These are phyloP conservation scores for Musa troglodytarum DNA, from an alignment of 176 grass and related monocot genomes.

Conservation along the genomic window DNA sequence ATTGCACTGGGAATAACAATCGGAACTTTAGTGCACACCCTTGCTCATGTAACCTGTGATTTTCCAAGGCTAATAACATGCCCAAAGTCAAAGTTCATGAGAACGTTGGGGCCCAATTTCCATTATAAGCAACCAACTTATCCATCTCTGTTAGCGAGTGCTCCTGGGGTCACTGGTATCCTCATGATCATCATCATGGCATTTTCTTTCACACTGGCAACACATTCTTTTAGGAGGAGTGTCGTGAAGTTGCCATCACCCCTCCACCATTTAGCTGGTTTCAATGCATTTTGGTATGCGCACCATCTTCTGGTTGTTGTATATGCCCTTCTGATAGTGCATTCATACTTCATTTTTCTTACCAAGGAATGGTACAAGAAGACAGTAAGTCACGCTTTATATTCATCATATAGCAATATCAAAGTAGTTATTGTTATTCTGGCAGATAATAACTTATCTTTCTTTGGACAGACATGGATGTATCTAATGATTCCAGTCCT, in stretches of 20 bases:
- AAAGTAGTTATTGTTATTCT: background rate
- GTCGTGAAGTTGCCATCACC: constrained; percentile 92
- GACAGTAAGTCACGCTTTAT: constrained; percentile 43
- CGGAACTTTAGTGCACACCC: constrained; percentile 54
- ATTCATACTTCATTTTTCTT: constrained; percentile 96
- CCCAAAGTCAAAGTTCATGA: constrained; percentile 57
- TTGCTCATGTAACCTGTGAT: constrained; percentile 85
- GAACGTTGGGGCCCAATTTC: constrained; percentile 53
- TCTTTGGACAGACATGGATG: constrained; percentile 13
- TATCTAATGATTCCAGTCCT: constrained; percentile 11
- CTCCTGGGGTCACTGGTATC: constrained; percentile 74
- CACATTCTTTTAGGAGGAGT: constrained; percentile 79
- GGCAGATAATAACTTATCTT: background rate
- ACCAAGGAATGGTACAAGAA: constrained; percentile 92
- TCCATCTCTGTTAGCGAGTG: constrained; percentile 44
- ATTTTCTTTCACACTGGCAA: constrained; percentile 92
- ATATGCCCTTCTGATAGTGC: constrained; percentile 78
- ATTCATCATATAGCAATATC: constrained; percentile 1
- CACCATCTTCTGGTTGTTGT: constrained; percentile 82
- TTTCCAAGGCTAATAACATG: constrained; percentile 74
- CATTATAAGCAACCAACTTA: constrained; percentile 71
- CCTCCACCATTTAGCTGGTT: constrained; percentile 94
- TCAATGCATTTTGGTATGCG: constrained; percentile 99
- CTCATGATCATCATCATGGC: constrained; percentile 97
- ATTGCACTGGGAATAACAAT: constrained; percentile 57